phyloP scores from a whole-genome alignment of 108 stramenopile genomes.

The Cyclostephanos invisitatus region DNA sequence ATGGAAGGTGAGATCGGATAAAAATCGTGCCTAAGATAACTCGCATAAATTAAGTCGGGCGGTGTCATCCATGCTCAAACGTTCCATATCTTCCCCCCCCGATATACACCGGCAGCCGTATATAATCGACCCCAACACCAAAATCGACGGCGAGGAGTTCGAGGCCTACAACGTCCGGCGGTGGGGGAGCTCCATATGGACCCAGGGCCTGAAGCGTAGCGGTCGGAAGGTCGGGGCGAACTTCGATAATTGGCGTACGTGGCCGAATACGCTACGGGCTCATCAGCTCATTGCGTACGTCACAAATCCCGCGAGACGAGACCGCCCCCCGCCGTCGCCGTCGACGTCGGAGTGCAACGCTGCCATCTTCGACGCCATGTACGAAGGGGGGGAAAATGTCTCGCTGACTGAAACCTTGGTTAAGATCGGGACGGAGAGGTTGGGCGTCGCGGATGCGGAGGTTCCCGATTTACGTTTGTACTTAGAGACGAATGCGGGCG shows the following conservation, averaged over 20 bases:
- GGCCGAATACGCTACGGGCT: constrained; percentile 76
- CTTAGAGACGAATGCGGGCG: constrained; percentile 51
- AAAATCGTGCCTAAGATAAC: too few species aligned
- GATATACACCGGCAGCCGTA: constrained; percentile 41
- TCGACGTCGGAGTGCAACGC: constrained; percentile 52
- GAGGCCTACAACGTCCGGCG: constrained; percentile 68
- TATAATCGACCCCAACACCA: constrained; percentile 72
- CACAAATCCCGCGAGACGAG: constrained; percentile 30
- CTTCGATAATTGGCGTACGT: constrained; percentile 72
- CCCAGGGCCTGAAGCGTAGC: constrained; percentile 51
- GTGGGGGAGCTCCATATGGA: constrained; percentile 78
- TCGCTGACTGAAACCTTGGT: constrained; percentile 55
- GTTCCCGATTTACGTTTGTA: constrained; percentile 36
- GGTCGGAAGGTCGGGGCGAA: constrained; percentile 68
- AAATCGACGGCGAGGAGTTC: constrained; percentile 64
- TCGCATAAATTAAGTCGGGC: too few species aligned
- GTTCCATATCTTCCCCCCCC: not conserved
- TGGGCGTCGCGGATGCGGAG: constrained; percentile 41
- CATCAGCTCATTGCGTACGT: constrained; percentile 65
- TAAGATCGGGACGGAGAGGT: constrained; percentile 32
- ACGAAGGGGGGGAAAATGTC: constrained; percentile 69
- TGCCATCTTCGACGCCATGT: constrained; percentile 67
- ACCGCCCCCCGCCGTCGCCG: constrained; percentile 4
- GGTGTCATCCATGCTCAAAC: too few species aligned
- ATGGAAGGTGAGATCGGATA: constrained; percentile 49